These are phyloP conservation scores for Daldinia caldariorum DNA, from an alignment of 495 filamentous ascomycete genomes.

Conservation along the genomic window DNA sequence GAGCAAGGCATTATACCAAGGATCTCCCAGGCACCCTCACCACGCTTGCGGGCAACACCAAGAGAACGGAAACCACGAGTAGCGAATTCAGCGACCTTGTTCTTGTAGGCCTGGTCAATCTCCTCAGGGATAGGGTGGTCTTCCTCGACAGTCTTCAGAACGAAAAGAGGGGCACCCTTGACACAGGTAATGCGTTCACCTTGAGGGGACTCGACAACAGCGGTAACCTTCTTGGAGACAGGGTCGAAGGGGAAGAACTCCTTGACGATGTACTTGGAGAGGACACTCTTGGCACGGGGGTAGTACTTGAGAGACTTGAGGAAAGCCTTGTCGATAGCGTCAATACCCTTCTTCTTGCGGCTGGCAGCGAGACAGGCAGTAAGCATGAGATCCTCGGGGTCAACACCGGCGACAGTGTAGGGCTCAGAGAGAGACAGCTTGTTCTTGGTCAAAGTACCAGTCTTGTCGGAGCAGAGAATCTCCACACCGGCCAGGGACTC, in stretches of 20 bases:
- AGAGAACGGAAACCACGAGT: conserved; percentile 91
- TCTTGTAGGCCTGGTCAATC: conserved; percentile 82
- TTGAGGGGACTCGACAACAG: conserved; percentile 80
- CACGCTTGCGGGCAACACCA: conserved; percentile 88
- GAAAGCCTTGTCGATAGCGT: conserved; percentile 95
- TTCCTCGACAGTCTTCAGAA: conserved; percentile 83
- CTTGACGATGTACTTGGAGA: conserved; percentile 79
- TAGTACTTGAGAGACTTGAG: conserved; percentile 83
- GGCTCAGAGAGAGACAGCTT: conserved; percentile 87
- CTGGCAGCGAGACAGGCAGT: conserved; percentile 91
- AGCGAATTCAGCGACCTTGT: conserved; percentile 90
- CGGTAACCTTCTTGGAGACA: conserved; percentile 91
- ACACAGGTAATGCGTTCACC: conserved; percentile 86
- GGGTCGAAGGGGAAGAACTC: conserved; percentile 92
- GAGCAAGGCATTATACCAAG: conserved; percentile 94
- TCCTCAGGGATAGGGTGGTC: conserved; percentile 78
- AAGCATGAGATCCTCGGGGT: conserved; percentile 85
- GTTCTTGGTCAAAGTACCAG: conserved; percentile 92
- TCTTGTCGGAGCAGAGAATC: conserved; percentile 98
- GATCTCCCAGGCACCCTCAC: conserved; percentile 81
- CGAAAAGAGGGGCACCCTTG: conserved; percentile 89
- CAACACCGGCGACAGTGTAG: conserved; percentile 80
- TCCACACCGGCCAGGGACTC: conserved; percentile 95
- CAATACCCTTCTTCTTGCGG: conserved; percentile 93
- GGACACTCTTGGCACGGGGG: conserved; percentile 77